Base-by-base conservation (phyloP, 1,139 yeast genomes). In the Suhomyces taliae region DNA sequence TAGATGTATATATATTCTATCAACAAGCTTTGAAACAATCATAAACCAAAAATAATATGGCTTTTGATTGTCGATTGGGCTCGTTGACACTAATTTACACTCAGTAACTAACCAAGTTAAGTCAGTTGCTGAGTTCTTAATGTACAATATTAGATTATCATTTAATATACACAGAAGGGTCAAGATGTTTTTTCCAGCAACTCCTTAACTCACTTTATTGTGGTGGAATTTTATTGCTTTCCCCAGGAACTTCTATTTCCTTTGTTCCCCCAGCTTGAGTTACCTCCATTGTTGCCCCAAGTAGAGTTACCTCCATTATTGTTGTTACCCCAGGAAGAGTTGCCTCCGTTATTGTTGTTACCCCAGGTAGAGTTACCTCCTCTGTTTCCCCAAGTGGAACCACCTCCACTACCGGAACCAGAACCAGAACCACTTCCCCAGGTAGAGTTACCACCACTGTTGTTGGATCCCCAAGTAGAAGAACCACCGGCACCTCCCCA, bases 371-470 rank as follows among this genome's bases (percentile, higher is more conserved):
- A 56, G 41, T 54, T 56, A 8, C 49, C 49, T 34, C 61, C 65
- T 34, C 52, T 53, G 26, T 51, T 48, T 53, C 58, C 83, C 71
- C 81, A 79, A 1, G 81, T 66, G 8, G 82, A 74, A 8, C 29
- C 29, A 8, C 76, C 72, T 41, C 63, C 62, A 29, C 7, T 4
- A 9, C 32, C 32, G 6, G 4, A 19, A 41, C 79, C 78, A 36
- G 11, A 10, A n/a, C 31, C 40, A 12, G 27, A 14, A 27, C 15
- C 15, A 14, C 49, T 55, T 32, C 71, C 72, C 74, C 74, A 68
- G 33, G 46, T 32, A 29, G 32, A 29, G n/a, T 29, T 29, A 24
- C 52, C 51, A 12, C 60, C 64, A 34, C 47, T 49, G 32, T 56
- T 48, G 46, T 38, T 37, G 34, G 45, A 36, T 26, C 67, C 66